A percentile compares a stretch with the other conserved stretches of the same genome.
These are phyloP conservation scores for Uronychia setigera DNA, from an alignment of 73 alveolate genomes.

Conservation along the genomic window DNA sequence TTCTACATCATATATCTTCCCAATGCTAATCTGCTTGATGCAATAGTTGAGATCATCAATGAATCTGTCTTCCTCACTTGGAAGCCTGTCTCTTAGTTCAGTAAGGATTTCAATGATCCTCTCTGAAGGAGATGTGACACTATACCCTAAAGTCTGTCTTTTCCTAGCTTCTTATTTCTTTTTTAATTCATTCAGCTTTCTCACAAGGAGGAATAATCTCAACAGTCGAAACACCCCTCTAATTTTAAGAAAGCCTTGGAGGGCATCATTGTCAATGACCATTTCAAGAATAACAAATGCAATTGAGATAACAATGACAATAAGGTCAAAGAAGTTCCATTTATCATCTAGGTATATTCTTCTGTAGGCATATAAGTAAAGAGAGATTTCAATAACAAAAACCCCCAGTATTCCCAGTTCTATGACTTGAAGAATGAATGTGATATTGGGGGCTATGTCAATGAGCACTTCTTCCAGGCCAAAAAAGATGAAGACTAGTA, in stretches of 20 bases:
- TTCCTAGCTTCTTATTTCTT: background rate
- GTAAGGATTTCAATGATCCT: slow-evolving; percentile 13
- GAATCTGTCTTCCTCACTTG: background rate
- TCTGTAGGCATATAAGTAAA: slow-evolving; percentile 37
- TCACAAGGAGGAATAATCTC: background rate
- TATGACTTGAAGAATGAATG: slow-evolving; percentile 4
- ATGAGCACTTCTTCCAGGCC: slow-evolving; percentile 17
- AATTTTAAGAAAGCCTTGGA: background rate
- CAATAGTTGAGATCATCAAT: slow-evolving; percentile 43
- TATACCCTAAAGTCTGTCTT: background rate
- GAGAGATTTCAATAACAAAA: slow-evolving; percentile 38
- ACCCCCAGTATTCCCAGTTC: slow-evolving; percentile 39
- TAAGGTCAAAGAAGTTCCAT: slow-evolving; percentile 59
- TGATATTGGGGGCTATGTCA: background rate
- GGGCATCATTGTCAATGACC: slow-evolving; percentile 12
- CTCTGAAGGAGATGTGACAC: slow-evolving; percentile 8
- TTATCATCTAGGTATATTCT: slow-evolving; percentile 36
- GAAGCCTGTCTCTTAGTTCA: slow-evolving; percentile 14
- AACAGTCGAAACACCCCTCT: slow-evolving; percentile 19
- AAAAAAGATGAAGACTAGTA: slow-evolving; percentile 12
- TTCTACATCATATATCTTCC: slow-evolving; percentile 41
- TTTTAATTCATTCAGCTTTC: slow-evolving; percentile 6
- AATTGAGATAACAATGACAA: slow-evolving; percentile 39
- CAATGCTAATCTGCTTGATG: slow-evolving; percentile 32
- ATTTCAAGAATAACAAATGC: slow-evolving; percentile 50